Evolutionary conservation across 108 stramenopile genomes (phyloP).

Genomic region (Parmales sp.): DNA sequence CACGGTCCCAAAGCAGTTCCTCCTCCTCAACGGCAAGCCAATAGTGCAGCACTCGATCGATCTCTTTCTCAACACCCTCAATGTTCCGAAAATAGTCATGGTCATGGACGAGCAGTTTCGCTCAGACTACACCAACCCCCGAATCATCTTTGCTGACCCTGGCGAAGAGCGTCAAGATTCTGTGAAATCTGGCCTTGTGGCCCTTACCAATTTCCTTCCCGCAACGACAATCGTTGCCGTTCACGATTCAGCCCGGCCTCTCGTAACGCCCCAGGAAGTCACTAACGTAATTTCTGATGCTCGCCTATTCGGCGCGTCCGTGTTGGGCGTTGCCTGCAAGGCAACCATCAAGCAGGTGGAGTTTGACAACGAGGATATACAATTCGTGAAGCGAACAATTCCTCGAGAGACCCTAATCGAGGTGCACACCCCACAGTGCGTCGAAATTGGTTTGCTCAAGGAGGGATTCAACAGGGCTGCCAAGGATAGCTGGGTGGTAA

Average conservation of each 20-base stretch:
- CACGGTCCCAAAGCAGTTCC: constrained; percentile 82
- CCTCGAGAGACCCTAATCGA: constrained; percentile 77
- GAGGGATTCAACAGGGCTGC: constrained; percentile 70
- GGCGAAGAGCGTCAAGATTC: constrained; percentile 84
- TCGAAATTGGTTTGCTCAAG: constrained; percentile 58
- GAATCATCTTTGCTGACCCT: constrained; percentile 78
- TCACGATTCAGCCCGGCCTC: constrained; percentile 83
- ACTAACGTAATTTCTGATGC: constrained; percentile 60
- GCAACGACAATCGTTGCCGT: constrained; percentile 58
- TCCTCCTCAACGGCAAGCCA: constrained; percentile 56
- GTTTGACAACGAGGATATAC: constrained; percentile 72
- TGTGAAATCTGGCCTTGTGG: constrained; percentile 63
- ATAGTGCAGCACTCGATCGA: constrained; percentile 80
- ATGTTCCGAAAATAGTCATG: constrained; percentile 55
- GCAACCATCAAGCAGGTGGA: constrained; percentile 92
- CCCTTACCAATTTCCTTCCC: not conserved
- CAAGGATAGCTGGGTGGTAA: constrained; percentile 68
- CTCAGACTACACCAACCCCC: constrained; percentile 53
- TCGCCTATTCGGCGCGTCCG: constrained; percentile 69
- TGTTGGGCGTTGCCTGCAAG: constrained; percentile 89
- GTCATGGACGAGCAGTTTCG: constrained; percentile 82
- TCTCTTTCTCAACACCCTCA: constrained; percentile 48
- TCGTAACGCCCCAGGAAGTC: constrained; percentile 74
- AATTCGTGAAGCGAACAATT: constrained; percentile 66
- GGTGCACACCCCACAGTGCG: constrained; percentile 37